These are phyloP conservation scores for Chrysoporthe austroafricana DNA, from an alignment of 2,329 filamentous ascomycete genomes.

Conservation along the genomic window DNA sequence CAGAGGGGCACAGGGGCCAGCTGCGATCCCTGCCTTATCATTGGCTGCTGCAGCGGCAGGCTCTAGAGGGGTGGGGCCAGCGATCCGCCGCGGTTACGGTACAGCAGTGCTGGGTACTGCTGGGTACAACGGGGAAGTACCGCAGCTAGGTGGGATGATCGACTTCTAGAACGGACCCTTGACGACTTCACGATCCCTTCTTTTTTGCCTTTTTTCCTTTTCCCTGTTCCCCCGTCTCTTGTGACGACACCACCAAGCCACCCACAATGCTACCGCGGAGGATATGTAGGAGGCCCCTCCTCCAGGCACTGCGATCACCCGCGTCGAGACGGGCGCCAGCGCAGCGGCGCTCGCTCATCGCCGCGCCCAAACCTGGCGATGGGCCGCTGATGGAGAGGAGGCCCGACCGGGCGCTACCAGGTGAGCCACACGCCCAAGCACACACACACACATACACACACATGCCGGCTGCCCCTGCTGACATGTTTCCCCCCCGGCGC, in stretches of 20 bases:
- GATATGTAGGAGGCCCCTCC: constrained; percentile 26
- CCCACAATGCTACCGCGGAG: constrained; percentile 24
- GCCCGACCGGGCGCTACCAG: constrained; percentile 68
- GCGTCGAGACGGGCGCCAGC: constrained; percentile 25
- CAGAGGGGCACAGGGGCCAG: constrained; percentile 12
- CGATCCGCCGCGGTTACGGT: background rate
- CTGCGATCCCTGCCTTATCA: background rate
- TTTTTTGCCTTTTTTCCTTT: background rate
- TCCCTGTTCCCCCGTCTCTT: background rate
- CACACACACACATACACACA: too few species aligned
- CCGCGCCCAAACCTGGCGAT: constrained; percentile 62
- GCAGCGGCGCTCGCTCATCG: constrained; percentile 52
- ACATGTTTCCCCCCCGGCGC: background rate
- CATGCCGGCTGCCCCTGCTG: too few species aligned
- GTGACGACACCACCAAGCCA: background rate
- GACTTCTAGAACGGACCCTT: constrained; percentile 13
- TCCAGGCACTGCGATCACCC: constrained; percentile 17
- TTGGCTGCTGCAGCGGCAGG: background rate
- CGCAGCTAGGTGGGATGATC: constrained; percentile 24
- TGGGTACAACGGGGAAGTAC: background rate
- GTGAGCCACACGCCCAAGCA: constrained; percentile 42
- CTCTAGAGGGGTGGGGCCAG: background rate
- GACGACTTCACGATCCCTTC: background rate
- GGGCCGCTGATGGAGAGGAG: constrained; percentile 68
- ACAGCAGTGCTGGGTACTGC: too few species aligned